Percentiles rank a stretch among this genome's conserved stretches.
phyloP scores from a whole-genome alignment of 2,329 filamentous ascomycete species.

The Cladophialophora bantiana region DNA sequence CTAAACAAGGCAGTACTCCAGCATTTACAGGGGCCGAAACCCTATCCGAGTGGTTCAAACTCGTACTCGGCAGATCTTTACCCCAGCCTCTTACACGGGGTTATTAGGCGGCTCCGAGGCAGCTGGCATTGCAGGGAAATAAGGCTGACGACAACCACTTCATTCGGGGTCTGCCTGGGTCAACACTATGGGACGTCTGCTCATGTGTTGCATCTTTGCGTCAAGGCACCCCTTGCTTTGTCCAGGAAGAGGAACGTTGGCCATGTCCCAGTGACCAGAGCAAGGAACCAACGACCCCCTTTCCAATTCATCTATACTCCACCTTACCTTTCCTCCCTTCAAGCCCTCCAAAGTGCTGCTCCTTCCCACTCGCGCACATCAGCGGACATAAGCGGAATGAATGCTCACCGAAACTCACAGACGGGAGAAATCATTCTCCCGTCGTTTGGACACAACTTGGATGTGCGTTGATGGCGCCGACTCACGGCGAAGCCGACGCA shows the following conservation, averaged over 20 bases:
- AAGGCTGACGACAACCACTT: neutral
- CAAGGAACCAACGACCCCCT: no score
- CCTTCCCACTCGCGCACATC: no score
- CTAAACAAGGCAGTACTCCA: neutral
- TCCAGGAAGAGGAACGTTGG: no score
- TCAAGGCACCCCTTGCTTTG: no score
- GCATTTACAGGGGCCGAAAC: neutral
- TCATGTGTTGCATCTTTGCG: no score
- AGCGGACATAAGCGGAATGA: neutral
- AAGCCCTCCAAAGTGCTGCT: no score
- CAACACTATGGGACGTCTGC: neutral
- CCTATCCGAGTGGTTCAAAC: neutral
- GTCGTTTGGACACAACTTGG: neutral
- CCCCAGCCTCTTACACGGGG: neutral
- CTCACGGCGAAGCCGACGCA: neutral
- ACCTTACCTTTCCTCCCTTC: no score
- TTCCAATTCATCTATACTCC: no score
- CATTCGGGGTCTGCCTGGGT: neutral
- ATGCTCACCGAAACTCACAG: neutral
- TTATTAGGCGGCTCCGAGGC: neutral
- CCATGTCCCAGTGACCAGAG: no score
- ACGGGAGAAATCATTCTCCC: neutral
- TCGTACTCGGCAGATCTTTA: neutral
- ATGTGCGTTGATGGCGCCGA: neutral
- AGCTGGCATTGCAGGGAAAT: neutral